phyloP scores from a whole-genome alignment of 202 grass and related monocot genomes.

The Eragrostis tef region DNA sequence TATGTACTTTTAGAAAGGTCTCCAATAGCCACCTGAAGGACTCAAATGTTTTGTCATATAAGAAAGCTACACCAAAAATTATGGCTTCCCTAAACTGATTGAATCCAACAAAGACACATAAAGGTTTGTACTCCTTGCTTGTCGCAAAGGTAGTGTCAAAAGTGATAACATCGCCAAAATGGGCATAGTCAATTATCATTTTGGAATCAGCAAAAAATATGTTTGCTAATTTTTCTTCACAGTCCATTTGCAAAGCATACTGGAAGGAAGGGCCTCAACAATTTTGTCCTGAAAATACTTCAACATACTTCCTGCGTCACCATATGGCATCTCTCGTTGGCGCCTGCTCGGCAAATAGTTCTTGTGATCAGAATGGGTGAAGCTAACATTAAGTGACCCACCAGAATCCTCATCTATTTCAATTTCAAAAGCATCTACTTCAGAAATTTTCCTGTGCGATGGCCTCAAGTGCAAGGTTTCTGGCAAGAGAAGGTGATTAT shows the following conservation, averaged over 20 bases:
- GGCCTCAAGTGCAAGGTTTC: not conserved
- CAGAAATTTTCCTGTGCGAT: not conserved
- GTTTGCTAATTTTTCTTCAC: conserved; percentile 14
- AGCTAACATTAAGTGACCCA: not conserved
- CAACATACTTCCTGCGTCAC: not conserved
- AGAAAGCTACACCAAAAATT: conserved; percentile 41
- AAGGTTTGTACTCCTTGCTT: too few relatives aligned
- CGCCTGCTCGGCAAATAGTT: not conserved
- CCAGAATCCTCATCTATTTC: not conserved
- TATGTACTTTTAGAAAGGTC: conserved; percentile 29
- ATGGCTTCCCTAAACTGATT: not conserved
- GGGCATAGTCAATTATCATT: conserved; percentile 48
- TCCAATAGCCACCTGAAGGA: conserved; percentile 43
- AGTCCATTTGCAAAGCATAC: conserved; percentile 47
- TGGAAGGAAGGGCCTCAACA: conserved; percentile 7
- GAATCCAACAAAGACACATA: not conserved
- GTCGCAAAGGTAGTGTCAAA: too few relatives aligned
- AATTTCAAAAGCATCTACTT: not conserved
- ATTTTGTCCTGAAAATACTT: conserved; percentile 18
- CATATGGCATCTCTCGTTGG: not conserved
- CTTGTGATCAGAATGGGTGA: not conserved
- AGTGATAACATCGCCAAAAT: too few relatives aligned
- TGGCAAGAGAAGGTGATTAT: conserved; percentile 4
- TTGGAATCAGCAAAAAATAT: conserved; percentile 29
- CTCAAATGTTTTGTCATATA: not conserved